These are phyloP conservation scores for Paulownia fortunei DNA, from an alignment of 257 asterid species.

Conservation along the genomic window DNA sequence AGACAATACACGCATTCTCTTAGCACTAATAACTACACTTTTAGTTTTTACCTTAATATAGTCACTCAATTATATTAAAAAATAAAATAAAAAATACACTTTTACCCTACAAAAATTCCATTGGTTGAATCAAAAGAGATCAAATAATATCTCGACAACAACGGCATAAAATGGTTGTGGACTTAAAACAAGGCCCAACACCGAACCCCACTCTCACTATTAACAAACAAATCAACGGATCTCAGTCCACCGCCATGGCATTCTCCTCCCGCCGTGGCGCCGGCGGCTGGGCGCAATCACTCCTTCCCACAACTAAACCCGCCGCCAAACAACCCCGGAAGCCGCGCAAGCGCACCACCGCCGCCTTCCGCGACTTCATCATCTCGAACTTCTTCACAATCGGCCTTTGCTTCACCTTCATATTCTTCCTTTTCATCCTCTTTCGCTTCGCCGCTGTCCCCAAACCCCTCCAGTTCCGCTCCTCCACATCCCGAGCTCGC, in stretches of 20 bases:
- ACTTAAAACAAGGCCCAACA: constrained; percentile 21
- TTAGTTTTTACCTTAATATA: too few relatives aligned
- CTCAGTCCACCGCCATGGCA: constrained; percentile 62
- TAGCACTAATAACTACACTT: too few relatives aligned
- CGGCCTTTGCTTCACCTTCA: constrained; percentile 70
- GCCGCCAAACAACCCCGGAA: constrained; percentile 66
- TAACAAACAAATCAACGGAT: constrained; percentile 34
- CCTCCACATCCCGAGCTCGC: constrained; percentile 50
- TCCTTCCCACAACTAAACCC: constrained; percentile 67
- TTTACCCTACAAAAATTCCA: not conserved
- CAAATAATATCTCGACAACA: constrained; percentile 18
- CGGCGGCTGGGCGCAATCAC: constrained; percentile 75
- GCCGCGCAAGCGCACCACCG: constrained; percentile 65
- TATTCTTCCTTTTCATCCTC: constrained; percentile 66
- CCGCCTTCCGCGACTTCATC: constrained; percentile 68
- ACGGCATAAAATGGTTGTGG: constrained; percentile 5
- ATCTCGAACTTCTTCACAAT: constrained; percentile 76
- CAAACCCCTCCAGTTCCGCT: constrained; percentile 61
- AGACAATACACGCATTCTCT: too few relatives aligned
- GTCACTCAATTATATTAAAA: too few relatives aligned
- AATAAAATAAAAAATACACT: not conserved
- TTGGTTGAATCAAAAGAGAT: constrained; percentile 3
- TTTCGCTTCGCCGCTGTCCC: constrained; percentile 72
- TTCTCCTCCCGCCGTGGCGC: constrained; percentile 90
- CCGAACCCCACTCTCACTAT: not conserved